Evolutionary conservation across 1,284 basidiomycete species (phyloP).

Genomic region (Rhodotorula sp.): DNA sequence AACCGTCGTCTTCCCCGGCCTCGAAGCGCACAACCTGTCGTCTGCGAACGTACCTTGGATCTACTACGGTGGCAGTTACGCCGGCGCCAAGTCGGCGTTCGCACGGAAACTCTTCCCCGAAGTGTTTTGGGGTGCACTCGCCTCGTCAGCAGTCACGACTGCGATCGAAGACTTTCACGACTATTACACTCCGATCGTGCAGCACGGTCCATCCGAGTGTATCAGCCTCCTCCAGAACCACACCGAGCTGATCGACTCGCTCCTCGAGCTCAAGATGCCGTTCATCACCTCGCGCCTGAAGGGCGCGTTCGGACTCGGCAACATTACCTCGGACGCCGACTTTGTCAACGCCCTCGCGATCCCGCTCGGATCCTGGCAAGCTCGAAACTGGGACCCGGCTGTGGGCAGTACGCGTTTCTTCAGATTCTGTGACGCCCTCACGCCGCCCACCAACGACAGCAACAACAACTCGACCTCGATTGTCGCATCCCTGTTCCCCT

Average conservation of each 20-base stretch:
- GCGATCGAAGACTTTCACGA: conserved; percentile 42
- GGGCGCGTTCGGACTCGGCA: conserved; percentile 37
- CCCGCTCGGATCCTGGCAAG: conserved; percentile 43
- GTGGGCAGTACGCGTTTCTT: conserved; percentile 39
- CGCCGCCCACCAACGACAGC: neutral
- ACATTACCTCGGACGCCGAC: conserved; percentile 40
- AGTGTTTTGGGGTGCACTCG: conserved; percentile 85
- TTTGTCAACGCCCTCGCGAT: conserved; percentile 41
- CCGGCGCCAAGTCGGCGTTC: conserved; percentile 89
- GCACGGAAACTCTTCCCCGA: conserved; percentile 85
- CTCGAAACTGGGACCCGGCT: conserved; percentile 40
- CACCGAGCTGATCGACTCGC: conserved; percentile 37
- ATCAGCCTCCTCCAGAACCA: conserved; percentile 34
- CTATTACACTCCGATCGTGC: conserved; percentile 42
- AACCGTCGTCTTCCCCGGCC: conserved; percentile 68
- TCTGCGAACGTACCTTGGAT: conserved; percentile 67
- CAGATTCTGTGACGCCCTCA: conserved; percentile 35
- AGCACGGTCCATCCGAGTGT: conserved; percentile 35
- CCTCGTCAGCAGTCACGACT: conserved; percentile 56
- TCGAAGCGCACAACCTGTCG: conserved; percentile 63
- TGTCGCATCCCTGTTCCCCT: conserved; percentile 1
- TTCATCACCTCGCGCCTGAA: conserved; percentile 37
- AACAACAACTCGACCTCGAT: neutral
- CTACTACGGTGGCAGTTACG: conserved; percentile 84
- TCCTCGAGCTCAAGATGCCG: conserved; percentile 33